These are phyloP conservation scores for Chlamydomonas eustigma DNA, from an alignment of 139 green algal species.

Conservation along the genomic window DNA sequence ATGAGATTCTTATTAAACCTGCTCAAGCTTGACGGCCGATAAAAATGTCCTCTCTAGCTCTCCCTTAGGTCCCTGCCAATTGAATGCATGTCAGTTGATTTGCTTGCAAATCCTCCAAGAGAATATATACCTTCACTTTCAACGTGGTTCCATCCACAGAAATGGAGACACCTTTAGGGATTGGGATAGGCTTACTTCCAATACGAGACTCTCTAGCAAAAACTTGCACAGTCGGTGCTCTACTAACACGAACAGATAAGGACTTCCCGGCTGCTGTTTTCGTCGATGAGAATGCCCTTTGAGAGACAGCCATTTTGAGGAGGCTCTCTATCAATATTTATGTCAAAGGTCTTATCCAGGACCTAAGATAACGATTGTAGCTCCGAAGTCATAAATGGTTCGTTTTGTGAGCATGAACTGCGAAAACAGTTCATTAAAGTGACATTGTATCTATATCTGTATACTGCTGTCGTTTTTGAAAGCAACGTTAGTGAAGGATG, in stretches of 20 bases:
- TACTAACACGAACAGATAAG: background rate
- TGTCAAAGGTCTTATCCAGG: no score
- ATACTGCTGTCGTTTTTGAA: no score
- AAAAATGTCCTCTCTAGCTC: constrained; percentile 69
- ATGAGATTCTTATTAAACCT: constrained; percentile 37
- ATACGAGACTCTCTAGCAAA: constrained; percentile 82
- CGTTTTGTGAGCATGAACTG: no score
- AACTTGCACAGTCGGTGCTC: constrained; percentile 19
- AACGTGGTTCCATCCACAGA: constrained; percentile 64
- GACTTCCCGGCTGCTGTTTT: background rate
- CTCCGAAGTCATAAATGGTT: no score
- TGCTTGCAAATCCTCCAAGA: background rate
- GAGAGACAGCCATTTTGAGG: background rate
- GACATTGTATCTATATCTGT: no score
- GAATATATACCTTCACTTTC: constrained; percentile 74
- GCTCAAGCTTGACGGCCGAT: constrained; percentile 49
- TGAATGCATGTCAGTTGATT: background rate
- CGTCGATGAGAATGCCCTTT: background rate
- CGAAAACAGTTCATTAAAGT: no score
- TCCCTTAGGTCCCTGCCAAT: constrained; percentile 76
- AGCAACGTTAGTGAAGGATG: no score
- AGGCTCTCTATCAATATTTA: no score
- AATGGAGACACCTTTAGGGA: constrained; percentile 79
- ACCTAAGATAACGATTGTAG: no score
- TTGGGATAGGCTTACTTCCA: constrained; percentile 71